A percentile compares a stretch with the other conserved stretches of the same genome.
phyloP scores from a whole-genome alignment of 2,329 filamentous ascomycete species.

The Leptosphaerulina australis region DNA sequence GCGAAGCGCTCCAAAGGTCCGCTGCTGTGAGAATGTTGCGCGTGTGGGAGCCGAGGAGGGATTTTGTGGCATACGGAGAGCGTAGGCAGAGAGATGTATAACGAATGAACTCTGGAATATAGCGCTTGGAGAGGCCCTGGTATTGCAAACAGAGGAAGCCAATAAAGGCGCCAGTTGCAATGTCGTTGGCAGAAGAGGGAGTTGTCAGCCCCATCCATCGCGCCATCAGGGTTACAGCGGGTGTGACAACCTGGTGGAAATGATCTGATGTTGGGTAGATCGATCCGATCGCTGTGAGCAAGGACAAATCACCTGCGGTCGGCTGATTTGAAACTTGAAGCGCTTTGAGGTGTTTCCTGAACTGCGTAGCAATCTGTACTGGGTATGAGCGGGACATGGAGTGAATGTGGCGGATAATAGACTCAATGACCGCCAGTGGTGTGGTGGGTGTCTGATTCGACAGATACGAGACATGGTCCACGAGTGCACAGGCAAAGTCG shows the following conservation, averaged over 20 bases:
- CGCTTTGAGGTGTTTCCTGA: slow-evolving; percentile 71
- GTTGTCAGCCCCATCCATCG: slow-evolving; percentile 82
- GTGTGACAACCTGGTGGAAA: slow-evolving; percentile 93
- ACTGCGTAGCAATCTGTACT: slow-evolving; percentile 75
- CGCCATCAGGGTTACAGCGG: slow-evolving; percentile 82
- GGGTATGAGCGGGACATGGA: slow-evolving; percentile 88
- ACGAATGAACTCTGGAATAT: slow-evolving; percentile 85
- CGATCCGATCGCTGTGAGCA: slow-evolving; percentile 81
- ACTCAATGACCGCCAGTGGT: slow-evolving; percentile 74
- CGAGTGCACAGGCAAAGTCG: slow-evolving; percentile 69
- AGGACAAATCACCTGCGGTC: slow-evolving; percentile 72
- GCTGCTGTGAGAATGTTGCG: slow-evolving; percentile 71
- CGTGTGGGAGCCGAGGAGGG: slow-evolving; percentile 65
- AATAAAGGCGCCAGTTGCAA: slow-evolving; percentile 78
- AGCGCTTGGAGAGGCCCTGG: slow-evolving; percentile 81
- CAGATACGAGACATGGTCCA: slow-evolving; percentile 69
- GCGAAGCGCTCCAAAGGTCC: slow-evolving; percentile 73
- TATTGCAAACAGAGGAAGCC: slow-evolving; percentile 80
- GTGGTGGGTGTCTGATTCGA: slow-evolving; percentile 58
- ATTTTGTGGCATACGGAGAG: slow-evolving; percentile 46
- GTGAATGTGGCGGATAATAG: slow-evolving; percentile 85
- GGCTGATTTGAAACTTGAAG: slow-evolving; percentile 62
- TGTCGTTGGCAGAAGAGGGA: slow-evolving; percentile 68
- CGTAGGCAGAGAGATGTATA: slow-evolving; percentile 76
- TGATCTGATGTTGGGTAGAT: slow-evolving; percentile 97